A percentile compares a stretch with the other conserved stretches of the same genome.
Evolutionary conservation across 768 basidiomycete genomes (phyloP).

Genomic region (Leccinum incarnatum): DNA sequence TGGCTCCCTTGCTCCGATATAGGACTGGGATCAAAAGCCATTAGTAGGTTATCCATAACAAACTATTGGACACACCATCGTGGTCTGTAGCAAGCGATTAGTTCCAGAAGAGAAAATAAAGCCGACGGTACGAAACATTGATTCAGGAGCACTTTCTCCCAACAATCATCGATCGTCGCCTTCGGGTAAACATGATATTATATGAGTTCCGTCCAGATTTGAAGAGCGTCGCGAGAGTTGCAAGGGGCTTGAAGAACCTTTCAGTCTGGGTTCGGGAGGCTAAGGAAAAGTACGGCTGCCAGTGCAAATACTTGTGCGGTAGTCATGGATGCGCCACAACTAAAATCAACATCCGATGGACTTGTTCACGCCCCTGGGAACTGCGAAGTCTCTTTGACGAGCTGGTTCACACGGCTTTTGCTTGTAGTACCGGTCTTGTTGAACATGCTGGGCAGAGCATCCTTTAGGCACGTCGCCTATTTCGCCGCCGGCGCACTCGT

Average conservation of each 20-base stretch:
- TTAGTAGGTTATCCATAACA: background rate
- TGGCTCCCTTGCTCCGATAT: constrained; percentile 25
- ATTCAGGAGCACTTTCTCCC: constrained; percentile 91
- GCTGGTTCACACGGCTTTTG: background rate
- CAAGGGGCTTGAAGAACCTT: constrained; percentile 49
- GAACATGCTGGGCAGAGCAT: constrained; percentile 41
- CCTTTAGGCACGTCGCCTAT: constrained; percentile 60
- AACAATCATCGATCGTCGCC: constrained; percentile 71
- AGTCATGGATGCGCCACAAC: too few relatives aligned
- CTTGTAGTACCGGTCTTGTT: background rate
- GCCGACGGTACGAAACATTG: constrained; percentile 57
- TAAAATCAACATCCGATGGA: too few relatives aligned
- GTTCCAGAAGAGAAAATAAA: background rate
- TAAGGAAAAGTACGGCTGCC: background rate
- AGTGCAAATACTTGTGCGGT: too few relatives aligned
- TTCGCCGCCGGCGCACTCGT: constrained; percentile 83
- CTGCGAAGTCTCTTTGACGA: background rate
- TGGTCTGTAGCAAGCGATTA: constrained; percentile 52
- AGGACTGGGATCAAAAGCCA: constrained; percentile 51
- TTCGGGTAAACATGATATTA: constrained; percentile 63
- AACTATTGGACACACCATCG: constrained; percentile 53
- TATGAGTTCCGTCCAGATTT: constrained; percentile 47
- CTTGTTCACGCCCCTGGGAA: background rate
- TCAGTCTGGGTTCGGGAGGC: background rate
- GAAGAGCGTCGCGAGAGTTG: constrained; percentile 77